These are phyloP conservation scores for Candida khao-thaluensis DNA, from an alignment of 805 yeast genomes.

Conservation along the genomic window DNA sequence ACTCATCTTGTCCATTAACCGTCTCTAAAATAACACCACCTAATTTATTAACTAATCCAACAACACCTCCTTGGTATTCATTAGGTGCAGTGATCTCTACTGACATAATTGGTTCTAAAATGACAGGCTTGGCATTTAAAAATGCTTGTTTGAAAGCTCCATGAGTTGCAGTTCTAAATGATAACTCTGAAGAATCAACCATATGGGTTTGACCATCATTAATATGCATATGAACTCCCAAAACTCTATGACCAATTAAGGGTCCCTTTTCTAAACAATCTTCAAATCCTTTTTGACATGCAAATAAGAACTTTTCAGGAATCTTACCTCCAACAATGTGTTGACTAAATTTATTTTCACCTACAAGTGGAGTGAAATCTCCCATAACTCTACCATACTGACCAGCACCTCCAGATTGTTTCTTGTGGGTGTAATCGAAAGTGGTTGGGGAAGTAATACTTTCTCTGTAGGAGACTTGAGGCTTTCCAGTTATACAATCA, in stretches of 20 bases:
- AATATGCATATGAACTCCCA: slow-evolving; percentile 89
- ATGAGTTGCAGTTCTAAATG: slow-evolving; percentile 90
- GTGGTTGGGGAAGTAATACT: slow-evolving; percentile 70
- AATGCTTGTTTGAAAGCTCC: slow-evolving; percentile 93
- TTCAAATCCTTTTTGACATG: slow-evolving; percentile 93
- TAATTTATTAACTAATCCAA: slow-evolving; percentile 87
- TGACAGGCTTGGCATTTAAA: slow-evolving; percentile 76
- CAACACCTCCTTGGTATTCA: slow-evolving; percentile 93
- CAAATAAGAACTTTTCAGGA: slow-evolving; percentile 89
- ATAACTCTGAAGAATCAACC: slow-evolving; percentile 94
- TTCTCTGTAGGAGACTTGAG: slow-evolving; percentile 98
- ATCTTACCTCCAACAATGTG: slow-evolving; percentile 96
- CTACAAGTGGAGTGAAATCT: slow-evolving; percentile 60
- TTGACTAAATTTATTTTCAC: slow-evolving; percentile 74
- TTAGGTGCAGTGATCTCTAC: slow-evolving; percentile 91
- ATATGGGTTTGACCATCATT: slow-evolving; percentile 97
- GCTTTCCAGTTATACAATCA: slow-evolving; percentile 93
- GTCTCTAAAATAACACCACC: slow-evolving; percentile 93
- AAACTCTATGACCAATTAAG: slow-evolving; percentile 87
- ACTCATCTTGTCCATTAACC: slow-evolving; percentile 91
- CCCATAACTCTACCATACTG: slow-evolving; percentile 98
- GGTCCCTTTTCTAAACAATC: slow-evolving; percentile 97
- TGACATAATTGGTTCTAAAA: slow-evolving; percentile 95
- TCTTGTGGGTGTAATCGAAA: slow-evolving; percentile 94
- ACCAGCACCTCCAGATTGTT: slow-evolving; percentile 99